Base-by-base conservation (phyloP, 345 rosid species). In the Eucalyptus rudis region DNA sequence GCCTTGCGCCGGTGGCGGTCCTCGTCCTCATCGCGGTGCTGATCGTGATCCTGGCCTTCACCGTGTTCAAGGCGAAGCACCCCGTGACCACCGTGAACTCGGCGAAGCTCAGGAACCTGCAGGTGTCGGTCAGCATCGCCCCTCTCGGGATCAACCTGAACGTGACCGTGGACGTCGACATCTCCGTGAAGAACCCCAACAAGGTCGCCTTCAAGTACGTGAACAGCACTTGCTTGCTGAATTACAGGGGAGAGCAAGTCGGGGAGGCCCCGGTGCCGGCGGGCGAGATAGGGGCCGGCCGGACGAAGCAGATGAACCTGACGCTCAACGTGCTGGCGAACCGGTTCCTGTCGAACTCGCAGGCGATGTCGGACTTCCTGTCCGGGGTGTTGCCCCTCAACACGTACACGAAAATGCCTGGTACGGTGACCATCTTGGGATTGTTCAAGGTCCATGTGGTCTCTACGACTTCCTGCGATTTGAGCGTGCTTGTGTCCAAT, bases 181-280 rank as follows among this genome's bases (percentile, higher is more conserved):
- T 96, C 90, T 87, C 97, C 43, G 47, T 98, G 56, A 92, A 89
- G 31, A 98, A 98, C 91, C 97, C 96, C 1, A 98, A 97, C 91
- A 94, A 90, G 88, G 96, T 95, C 50, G 94, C 96, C 2, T 89
- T 96, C 90, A 94, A 92, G 90, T 95, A 93, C 92, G 86, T 19
- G 31, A 81, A 93, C 64, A 66, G 94, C 45, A 43, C 94, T 8
- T 95, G 95, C 8, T 15, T 88, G 49, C 36, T 98, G 40, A 94
- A 92, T 87, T 98, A 97, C 95, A 90, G 96, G 86, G 97, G 94
- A 1, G 76, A 91, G 31, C 36, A 81, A 8, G 92, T 98, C 11
- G 99, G 99, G 6, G 96, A 94, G 49, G 96, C 90, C 5, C 97
- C 99, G 1, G 90, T 98, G 11, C 95, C 97, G 3, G 97, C 96